Evolutionary conservation across 2,329 filamentous ascomycete species (phyloP).

Genomic region (Metarhizium rileyi): DNA sequence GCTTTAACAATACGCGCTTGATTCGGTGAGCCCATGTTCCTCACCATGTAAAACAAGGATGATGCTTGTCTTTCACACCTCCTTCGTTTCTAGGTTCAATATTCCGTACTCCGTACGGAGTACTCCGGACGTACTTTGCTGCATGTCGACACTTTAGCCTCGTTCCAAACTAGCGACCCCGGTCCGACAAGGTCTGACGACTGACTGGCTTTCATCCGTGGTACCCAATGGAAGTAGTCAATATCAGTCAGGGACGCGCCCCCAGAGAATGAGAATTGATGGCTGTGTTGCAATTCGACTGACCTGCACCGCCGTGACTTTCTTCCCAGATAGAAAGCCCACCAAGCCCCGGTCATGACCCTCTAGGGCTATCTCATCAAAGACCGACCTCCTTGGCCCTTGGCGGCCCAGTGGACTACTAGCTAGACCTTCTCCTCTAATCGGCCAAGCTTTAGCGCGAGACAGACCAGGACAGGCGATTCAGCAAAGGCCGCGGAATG

Average conservation of each 20-base stretch:
- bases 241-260: neutral
- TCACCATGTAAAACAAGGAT: neutral
- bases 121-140: no score
- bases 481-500: conserved; percentile 1
- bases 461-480: neutral
- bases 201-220: conserved; percentile 1
- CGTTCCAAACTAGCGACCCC: neutral
- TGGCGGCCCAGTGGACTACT: neutral
- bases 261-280: neutral
- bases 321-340: neutral
- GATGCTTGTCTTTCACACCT: neutral
- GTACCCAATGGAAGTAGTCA: conserved; percentile 5
- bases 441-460: neutral
- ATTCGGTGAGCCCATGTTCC: neutral
- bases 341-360: neutral
- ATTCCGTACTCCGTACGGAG: no score
- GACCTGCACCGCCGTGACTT: neutral
- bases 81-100: neutral
- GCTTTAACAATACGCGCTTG: neutral
- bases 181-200: neutral
- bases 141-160: neutral
- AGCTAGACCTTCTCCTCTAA: neutral
- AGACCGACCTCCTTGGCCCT: no score
- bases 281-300: conserved; percentile 1
- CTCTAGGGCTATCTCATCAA: no score